phyloP scores from a whole-genome alignment of 2,329 filamentous ascomycete genomes.

The Penicillium sclerotiorum region DNA sequence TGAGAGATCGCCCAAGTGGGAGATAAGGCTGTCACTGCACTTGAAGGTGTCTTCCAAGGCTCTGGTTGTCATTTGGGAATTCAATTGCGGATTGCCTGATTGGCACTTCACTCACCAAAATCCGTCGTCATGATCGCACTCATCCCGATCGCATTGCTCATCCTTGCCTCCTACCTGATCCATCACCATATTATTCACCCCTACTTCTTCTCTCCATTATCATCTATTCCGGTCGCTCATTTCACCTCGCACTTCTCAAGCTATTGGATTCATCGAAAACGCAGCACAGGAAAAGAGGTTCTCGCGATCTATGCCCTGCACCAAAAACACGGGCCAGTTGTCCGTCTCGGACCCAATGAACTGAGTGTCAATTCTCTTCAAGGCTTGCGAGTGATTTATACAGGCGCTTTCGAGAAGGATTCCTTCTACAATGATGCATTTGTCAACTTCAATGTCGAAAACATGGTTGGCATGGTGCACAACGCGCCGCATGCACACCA shows the following conservation, averaged over 20 bases:
- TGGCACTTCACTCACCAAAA: conserved; percentile 3
- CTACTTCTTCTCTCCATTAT: conserved; percentile 59
- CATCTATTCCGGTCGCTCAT: conserved; percentile 65
- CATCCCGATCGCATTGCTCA: conserved; percentile 15
- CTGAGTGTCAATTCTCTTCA: conserved; percentile 66
- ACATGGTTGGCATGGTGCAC: conserved; percentile 67
- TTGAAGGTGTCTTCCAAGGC: too few species aligned
- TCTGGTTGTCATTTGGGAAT: too few species aligned
- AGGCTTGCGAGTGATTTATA: conserved; percentile 62
- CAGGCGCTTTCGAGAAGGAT: conserved; percentile 69
- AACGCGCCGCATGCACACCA: conserved; percentile 64
- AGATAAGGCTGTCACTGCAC: too few species aligned
- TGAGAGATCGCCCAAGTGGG: too few species aligned
- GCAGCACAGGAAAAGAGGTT: conserved; percentile 60
- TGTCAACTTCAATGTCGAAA: conserved; percentile 62
- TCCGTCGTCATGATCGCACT: conserved; percentile 8
- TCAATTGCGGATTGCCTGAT: too few species aligned
- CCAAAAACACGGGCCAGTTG: conserved; percentile 56
- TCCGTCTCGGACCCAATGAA: conserved; percentile 65
- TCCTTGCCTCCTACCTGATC: conserved; percentile 7
- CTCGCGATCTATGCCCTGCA: conserved; percentile 60
- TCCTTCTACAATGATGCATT: conserved; percentile 68
- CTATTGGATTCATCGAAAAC: conserved; percentile 64
- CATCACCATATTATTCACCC: conserved; percentile 31
- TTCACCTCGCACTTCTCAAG: conserved; percentile 61